These are phyloP conservation scores for Fremontodendron californicum DNA, from an alignment of 345 rosid genomes.

Conservation along the genomic window DNA sequence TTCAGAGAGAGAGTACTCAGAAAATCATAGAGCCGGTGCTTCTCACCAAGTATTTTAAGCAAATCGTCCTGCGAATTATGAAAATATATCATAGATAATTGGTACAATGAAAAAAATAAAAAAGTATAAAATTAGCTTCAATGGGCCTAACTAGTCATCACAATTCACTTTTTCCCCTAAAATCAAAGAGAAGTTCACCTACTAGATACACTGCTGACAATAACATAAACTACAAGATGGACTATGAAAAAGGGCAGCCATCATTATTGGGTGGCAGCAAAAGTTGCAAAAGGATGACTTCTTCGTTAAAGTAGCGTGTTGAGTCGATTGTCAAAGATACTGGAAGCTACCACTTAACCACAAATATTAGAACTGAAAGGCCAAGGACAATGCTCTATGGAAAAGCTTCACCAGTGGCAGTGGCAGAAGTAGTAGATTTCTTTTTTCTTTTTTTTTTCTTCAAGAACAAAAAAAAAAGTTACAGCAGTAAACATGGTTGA, in stretches of 20 bases:
- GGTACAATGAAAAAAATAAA: neutral
- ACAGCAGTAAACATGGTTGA: neutral
- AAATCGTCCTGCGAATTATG: conserved; percentile 70
- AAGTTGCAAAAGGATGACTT: neutral
- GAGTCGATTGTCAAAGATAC: neutral
- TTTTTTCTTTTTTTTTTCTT: neutral
- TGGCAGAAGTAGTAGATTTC: neutral
- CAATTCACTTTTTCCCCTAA: neutral
- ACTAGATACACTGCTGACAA: neutral
- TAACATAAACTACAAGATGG: neutral
- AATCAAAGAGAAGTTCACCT: neutral
- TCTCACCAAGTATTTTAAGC: conserved; percentile 88
- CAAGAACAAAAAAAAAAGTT: conserved; percentile 25
- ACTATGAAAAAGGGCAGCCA: neutral
- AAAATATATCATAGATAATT: neutral
- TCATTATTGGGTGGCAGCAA: neutral
- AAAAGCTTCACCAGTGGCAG: conserved; percentile 33
- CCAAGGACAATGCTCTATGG: neutral
- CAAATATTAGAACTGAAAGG: neutral
- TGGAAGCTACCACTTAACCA: neutral
- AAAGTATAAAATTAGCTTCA: conserved; percentile 7
- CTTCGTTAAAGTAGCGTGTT: neutral
- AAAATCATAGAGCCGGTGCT: conserved; percentile 82
- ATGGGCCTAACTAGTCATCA: neutral
- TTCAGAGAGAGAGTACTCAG: conserved; percentile 72